Evolutionary conservation across 306 rosid species (phyloP).

Genomic region (Mucuna pruriens): DNA sequence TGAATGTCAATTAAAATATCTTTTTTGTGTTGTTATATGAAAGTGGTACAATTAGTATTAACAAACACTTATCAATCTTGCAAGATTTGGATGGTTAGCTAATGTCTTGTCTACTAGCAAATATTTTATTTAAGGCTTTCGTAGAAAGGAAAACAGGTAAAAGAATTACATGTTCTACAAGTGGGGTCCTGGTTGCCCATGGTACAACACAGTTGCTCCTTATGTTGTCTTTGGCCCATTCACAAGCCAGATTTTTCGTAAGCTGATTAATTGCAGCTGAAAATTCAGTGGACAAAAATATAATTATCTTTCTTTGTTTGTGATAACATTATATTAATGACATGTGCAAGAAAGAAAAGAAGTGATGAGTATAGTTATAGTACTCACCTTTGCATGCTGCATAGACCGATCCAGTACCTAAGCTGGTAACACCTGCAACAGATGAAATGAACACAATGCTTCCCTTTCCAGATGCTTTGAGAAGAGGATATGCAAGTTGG

Average conservation of each 20-base stretch:
- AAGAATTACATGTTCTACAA: slow-evolving; percentile 64
- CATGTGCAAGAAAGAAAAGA: neutral
- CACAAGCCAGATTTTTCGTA: slow-evolving; percentile 77
- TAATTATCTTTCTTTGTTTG: neutral
- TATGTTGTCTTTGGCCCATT: slow-evolving; percentile 92
- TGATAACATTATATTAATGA: slow-evolving; percentile 21
- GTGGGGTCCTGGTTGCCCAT: slow-evolving; percentile 77
- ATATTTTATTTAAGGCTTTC: too few relatives aligned
- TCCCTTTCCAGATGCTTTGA: slow-evolving; percentile 77
- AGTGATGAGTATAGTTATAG: neutral
- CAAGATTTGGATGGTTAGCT: too few relatives aligned
- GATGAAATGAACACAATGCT: slow-evolving; percentile 92
- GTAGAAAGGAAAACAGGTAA: slow-evolving; percentile 10
- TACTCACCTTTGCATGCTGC: slow-evolving; percentile 78
- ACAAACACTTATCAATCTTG: too few relatives aligned
- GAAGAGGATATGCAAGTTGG: slow-evolving; percentile 81
- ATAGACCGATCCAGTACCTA: slow-evolving; percentile 73
- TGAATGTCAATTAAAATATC: neutral
- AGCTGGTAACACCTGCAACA: slow-evolving; percentile 58
- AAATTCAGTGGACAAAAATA: slow-evolving; percentile 27
- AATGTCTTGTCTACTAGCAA: too few relatives aligned
- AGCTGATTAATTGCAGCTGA: slow-evolving; percentile 96
- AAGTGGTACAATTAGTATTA: too few relatives aligned
- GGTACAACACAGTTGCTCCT: slow-evolving; percentile 87
- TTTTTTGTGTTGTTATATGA: neutral